Evolutionary conservation across 768 basidiomycete species (phyloP), one percentile per base, ranked within the genome.

Genomic region (Hemileccinum impolitum): DNA sequence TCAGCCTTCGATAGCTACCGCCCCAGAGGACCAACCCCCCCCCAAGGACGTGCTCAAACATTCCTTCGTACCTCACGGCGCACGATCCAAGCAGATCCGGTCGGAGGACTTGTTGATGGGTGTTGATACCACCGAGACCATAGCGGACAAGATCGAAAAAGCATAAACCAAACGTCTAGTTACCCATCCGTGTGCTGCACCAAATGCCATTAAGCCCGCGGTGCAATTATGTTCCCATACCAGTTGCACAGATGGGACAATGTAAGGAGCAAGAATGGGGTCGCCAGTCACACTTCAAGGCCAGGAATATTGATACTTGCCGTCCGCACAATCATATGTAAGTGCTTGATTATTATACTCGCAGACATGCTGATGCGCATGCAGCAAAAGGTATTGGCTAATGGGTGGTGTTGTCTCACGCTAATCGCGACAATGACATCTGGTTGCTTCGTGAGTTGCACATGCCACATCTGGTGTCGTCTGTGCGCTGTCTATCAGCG

Each of bases 11-110:
- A 31, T 52, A 2, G 53, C 70, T n/a, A 55, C 60, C 1, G 39
- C 55, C 4, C 51, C 59, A 43, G 58, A 43, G 43, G 47, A 39
- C 44, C 57, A 11, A n/a, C 42, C 51, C 4, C 14, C 49, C 34
- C 78, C 87, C 0, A 68, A 72, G 40, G 81, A 86, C 39, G 55
- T 81, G 2, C 71, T 89, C 28, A 87, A 73, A 49, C 85, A 87
- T 55, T 61, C 69, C 2, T 89, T 85, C 63, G 60, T 79, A 54
- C 86, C 87, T 0, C 78, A 76, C 25, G 85, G 85, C 1, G 78
- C 84, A 13, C 61, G 72, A 17, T 53, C 54, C 13, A 12, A 23
- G 13, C 48, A 43, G 26, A n/a, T 12, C 30, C 38, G 4, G 21
- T 26, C 35, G 4, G 45, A 47, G n/a, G 51, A 48, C 9, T 39